Evolutionary conservation across 2,329 filamentous ascomycete species (phyloP).

Genomic region (Botrytis sinoallii): DNA sequence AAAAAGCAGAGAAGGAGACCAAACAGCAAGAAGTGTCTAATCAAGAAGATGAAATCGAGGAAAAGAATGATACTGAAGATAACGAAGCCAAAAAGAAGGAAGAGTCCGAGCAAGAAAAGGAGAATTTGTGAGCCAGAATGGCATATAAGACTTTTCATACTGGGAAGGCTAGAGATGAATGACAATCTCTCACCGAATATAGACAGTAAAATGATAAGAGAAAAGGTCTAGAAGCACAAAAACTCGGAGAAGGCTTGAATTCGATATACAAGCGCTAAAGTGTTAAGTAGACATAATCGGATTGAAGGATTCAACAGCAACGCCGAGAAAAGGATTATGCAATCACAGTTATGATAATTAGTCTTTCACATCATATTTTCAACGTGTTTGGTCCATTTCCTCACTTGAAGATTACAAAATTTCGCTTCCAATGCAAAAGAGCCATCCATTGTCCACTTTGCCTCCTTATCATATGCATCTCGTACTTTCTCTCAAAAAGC

Average conservation of each 20-base stretch:
- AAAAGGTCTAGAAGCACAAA: background rate
- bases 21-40: background rate
- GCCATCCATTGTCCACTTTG: background rate
- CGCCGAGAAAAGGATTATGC: background rate
- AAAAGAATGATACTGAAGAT: background rate
- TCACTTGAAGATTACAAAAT: background rate
- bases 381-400: rapidly evolving
- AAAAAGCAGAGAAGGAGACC: background rate
- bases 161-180: background rate
- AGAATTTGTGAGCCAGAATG: background rate
- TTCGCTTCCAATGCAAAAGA: background rate
- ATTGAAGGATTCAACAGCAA: background rate
- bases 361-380: rapidly evolving
- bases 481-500: background rate
- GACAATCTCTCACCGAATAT: rapidly evolving
- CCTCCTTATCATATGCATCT: background rate
- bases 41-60: no score
- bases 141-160: rapidly evolving
- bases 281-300: background rate
- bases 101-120: background rate
- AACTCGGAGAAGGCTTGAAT: background rate
- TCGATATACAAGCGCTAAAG: background rate
- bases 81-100: background rate
- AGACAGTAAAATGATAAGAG: background rate
- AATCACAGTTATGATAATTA: rapidly evolving